A percentile compares a stretch with the other conserved stretches of the same genome.
Conservation (phyloP, 176 grass and related monocot genomes). For the Tillandsia leiboldiana region DNA sequence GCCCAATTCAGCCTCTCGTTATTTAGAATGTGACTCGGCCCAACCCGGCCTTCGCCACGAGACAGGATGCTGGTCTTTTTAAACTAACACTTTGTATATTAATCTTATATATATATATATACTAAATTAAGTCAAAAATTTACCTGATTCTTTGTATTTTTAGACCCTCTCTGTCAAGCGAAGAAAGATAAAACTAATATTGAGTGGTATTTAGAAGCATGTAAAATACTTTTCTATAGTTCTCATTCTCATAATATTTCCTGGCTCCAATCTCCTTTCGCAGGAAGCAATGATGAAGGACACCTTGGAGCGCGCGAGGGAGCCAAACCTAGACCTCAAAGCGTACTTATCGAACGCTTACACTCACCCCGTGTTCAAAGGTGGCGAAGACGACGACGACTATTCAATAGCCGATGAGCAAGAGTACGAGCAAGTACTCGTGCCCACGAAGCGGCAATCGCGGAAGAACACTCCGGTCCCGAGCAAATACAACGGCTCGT, state of each 20-base stretch:
- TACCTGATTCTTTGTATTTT: too few relatives aligned
- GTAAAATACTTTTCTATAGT: neutral
- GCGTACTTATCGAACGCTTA: constrained; percentile 66
- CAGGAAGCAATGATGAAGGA: constrained; percentile 99
- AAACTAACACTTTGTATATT: too few relatives aligned
- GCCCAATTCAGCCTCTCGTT: too few relatives aligned
- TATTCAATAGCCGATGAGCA: constrained; percentile 30
- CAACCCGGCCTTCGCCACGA: too few relatives aligned
- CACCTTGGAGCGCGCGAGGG: constrained; percentile 74
- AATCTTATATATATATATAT: too few relatives aligned
- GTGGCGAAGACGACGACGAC: constrained; percentile 45
- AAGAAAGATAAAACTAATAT: too few relatives aligned
- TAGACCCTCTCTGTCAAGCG: too few relatives aligned
- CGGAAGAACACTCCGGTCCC: constrained; percentile 64
- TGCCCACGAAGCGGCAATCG: constrained; percentile 84
- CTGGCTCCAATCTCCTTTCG: constrained; percentile 12
- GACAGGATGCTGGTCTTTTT: too few relatives aligned
- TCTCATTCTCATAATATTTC: neutral
- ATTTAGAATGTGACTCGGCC: too few relatives aligned
- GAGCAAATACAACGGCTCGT: constrained; percentile 61
- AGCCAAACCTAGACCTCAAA: constrained; percentile 76
- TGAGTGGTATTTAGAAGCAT: too few relatives aligned
- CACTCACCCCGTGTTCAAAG: constrained; percentile 87
- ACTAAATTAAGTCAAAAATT: too few relatives aligned
- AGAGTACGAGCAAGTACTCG: constrained; percentile 46